Evolutionary conservation across 352 stramenopile genomes (phyloP), one percentile per base, ranked within the genome.

Genomic region (Globisporangium solare): DNA sequence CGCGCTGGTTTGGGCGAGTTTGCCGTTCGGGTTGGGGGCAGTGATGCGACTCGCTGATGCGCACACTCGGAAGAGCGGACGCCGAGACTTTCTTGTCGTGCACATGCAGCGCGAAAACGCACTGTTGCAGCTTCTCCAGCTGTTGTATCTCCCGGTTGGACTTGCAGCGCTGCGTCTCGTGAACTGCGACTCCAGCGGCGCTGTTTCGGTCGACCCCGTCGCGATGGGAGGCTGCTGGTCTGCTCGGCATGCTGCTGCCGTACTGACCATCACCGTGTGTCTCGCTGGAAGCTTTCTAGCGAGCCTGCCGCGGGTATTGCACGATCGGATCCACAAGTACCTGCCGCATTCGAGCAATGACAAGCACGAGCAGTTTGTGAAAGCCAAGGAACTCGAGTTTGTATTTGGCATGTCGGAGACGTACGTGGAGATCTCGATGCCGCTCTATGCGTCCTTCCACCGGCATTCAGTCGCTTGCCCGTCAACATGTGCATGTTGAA

Each of bases 341-440:
- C 35, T 85, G n/a, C 54, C 69, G 12, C 64, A 79, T 6, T 45
- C 53, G 1, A 60, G 59, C 32, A 39, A 54, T 6, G 66, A 70
- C 4, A 61, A 64, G 1, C 77, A 90, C 59, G 80, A 90, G 51
- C 61, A 56, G 0, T 79, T 84, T 42, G 3, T 88, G 22, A 56
- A 65, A 24, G 51, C 45, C 37, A 88, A 79, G 15, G 80, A 90
- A 51, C 35, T 88, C 2, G 75, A 82, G 27, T 88, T 70, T 51
- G 56, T 87, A 3, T 45, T 90, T 2, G 63, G 68, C 12, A 78
- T 70, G 1, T 90, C 77, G 6, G 72, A 87, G 24, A 58, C 67
- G 24, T 88, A 86, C 51, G 7, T 86, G 22, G 75, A 85, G 50
- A 55, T 88, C n/a, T 73, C 77, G 42, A 68, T 85, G 58, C 72